A percentile compares a stretch with the other conserved stretches of the same genome.
These are phyloP conservation scores for Hemisphaericaspora lyxosophila DNA, from an alignment of 1,139 yeast species.

Conservation along the genomic window DNA sequence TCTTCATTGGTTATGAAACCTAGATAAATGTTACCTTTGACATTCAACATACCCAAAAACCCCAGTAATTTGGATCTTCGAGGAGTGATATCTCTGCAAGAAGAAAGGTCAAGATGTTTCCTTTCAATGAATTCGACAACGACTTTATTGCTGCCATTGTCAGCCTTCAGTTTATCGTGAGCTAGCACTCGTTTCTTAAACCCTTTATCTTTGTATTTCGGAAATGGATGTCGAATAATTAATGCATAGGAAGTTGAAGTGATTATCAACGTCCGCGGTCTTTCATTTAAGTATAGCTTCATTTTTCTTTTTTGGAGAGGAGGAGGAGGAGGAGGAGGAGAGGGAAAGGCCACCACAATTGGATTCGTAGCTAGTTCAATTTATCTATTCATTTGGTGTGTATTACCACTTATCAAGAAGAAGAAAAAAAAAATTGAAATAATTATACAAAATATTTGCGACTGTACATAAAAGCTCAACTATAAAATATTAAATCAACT, in stretches of 20 bases:
- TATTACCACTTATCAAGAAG: too few relatives aligned
- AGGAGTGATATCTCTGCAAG: conserved; percentile 44
- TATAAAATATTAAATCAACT: neutral
- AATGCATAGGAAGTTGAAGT: conserved; percentile 50
- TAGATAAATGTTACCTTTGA: conserved; percentile 55
- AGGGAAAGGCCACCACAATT: too few relatives aligned
- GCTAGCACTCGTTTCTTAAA: conserved; percentile 11
- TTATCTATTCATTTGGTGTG: too few relatives aligned
- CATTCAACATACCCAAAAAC: conserved; percentile 57
- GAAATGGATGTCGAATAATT: conserved; percentile 48
- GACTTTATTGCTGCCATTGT: conserved; percentile 26
- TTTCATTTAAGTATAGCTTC: conserved; percentile 51
- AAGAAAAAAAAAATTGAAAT: too few relatives aligned
- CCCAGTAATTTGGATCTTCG: conserved; percentile 43
- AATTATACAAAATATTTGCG: too few relatives aligned
- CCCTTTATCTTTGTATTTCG: conserved; percentile 21
- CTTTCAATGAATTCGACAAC: conserved; percentile 51
- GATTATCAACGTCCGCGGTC: conserved; percentile 57
- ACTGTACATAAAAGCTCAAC: neutral
- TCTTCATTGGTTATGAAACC: conserved; percentile 59
- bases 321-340: neutral
- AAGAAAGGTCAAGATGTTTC: conserved; percentile 36
- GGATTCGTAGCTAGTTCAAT: too few relatives aligned
- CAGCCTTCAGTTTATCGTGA: conserved; percentile 7
- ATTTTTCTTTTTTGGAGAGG: conserved; percentile 21